Evolutionary conservation across 805 yeast species (phyloP).

Genomic region (Saccharomycopsis microspora): DNA sequence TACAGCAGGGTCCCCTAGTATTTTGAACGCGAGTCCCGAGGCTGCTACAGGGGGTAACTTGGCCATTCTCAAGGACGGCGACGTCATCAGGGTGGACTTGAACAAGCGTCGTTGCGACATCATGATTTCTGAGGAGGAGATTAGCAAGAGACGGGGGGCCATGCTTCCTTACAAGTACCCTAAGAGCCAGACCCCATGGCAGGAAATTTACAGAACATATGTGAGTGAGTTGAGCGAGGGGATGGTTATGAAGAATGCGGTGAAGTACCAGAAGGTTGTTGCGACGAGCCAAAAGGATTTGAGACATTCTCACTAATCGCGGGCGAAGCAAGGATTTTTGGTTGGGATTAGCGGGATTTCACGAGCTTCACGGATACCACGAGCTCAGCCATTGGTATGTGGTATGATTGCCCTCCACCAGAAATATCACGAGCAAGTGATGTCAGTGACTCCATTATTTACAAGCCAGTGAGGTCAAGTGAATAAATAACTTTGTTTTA

Average conservation of each 20-base stretch:
- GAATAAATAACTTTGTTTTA: no score
- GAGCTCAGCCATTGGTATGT: no score
- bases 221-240: conserved; percentile 20
- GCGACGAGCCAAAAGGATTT: conserved; percentile 13
- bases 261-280: conserved; percentile 19
- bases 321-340: background rate
- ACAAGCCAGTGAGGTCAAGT: no score
- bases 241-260: conserved; percentile 21
- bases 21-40: conserved; percentile 20
- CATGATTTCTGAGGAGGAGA: conserved; percentile 16
- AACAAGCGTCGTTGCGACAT: conserved; percentile 18
- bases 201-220: conserved; percentile 20
- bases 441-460: no score
- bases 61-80: conserved; percentile 19
- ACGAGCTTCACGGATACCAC: no score
- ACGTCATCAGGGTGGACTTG: conserved; percentile 18
- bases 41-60: conserved; percentile 19
- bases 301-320: conserved; percentile 18
- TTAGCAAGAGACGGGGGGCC: conserved; percentile 15
- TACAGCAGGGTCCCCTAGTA: conserved; percentile 21
- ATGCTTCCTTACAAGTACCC: conserved; percentile 15
- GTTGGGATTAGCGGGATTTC: no score
- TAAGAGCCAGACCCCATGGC: conserved; percentile 22
- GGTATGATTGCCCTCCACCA: no score
- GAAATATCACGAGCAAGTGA: no score